Base-by-base conservation (phyloP, 257 asterid genomes). In the Solanum sparsipilum region DNA sequence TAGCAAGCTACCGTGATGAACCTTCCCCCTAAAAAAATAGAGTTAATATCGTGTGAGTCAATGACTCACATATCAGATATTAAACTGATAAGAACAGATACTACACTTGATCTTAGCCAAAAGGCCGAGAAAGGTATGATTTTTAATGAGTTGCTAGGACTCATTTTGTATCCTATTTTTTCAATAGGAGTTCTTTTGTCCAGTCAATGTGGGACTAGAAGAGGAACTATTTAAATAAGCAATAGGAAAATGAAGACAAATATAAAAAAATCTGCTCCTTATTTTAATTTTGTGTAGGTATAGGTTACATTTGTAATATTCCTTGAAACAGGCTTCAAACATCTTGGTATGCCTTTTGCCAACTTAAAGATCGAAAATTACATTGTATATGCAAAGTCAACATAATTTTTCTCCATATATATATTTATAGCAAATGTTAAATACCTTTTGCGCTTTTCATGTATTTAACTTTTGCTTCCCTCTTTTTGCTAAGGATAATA, bases 61-160 rank as follows among this genome's bases (percentile, higher is more conserved):
- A 73, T 73, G 46, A 35, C 52, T 5, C 31, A 36, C 52, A 21
- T 74, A 73, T 73, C 48, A 74, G 20, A 74, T 74, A 74, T 36
- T 36, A 72, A 94, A 94, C 94, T 92, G 94, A 94, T 94, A 94
- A 94, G 94, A 94, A 94, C 94, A 93, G 93, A 95, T 94, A 93
- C 98, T 93, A 93, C 94, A 93, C 92, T 92, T 90, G 94, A 94
- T 91, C 93, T 91, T 91, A 91, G 92, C 93, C 96, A 94, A 94
- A 93, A 92, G 95, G 95, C 96, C 93, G 94, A 93, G 93, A 92
- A 92, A 93, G 95, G 96, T 93, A 93, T 93, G 95, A 3, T 70
- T 67, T 11, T 65, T 0, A 0, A 65, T 0, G 8, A 9, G 31
- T 52, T 16, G 23, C 9, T 16, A 16, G 63, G 23, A 52, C 9